Evolutionary conservation across 2,329 filamentous ascomycete genomes (phyloP).

Genomic region (Colletotrichum tofieldiae): DNA sequence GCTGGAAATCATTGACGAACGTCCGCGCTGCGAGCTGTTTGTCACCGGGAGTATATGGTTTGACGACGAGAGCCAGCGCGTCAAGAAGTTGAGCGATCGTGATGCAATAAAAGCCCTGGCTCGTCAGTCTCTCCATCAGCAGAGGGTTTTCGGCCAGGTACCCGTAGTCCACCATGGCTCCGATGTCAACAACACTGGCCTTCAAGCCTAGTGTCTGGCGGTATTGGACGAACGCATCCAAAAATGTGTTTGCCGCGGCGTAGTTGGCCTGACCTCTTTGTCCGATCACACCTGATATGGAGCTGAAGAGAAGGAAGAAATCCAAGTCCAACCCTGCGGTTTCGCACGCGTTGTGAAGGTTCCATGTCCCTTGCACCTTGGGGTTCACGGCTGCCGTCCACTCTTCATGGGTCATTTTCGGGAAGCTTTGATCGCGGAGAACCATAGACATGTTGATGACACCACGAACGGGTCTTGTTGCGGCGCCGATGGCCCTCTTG

Average conservation of each 20-base stretch:
- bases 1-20: slow-evolving; percentile 41
- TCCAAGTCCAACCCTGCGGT: slow-evolving; percentile 42
- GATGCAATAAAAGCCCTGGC: slow-evolving; percentile 32
- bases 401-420: slow-evolving; percentile 53
- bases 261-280: slow-evolving; percentile 58
- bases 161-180: slow-evolving; percentile 54
- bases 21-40: not conserved
- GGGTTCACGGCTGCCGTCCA: slow-evolving; percentile 49
- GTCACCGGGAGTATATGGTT: not conserved
- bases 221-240: slow-evolving; percentile 57
- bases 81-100: slow-evolving; percentile 42
- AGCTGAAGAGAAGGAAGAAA: slow-evolving; percentile 52
- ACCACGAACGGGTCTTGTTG: slow-evolving; percentile 52
- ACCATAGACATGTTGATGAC: slow-evolving; percentile 60
- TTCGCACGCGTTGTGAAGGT: slow-evolving; percentile 52
- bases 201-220: slow-evolving; percentile 53
- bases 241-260: slow-evolving; percentile 57
- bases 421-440: slow-evolving; percentile 34
- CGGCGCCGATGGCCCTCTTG: slow-evolving; percentile 43
- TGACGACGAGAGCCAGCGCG: slow-evolving; percentile 24
- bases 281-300: slow-evolving; percentile 50
- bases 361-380: slow-evolving; percentile 56
- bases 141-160: slow-evolving; percentile 49
- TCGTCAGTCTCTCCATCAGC: slow-evolving; percentile 30
- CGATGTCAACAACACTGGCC: slow-evolving; percentile 57